phyloP scores from a whole-genome alignment of 2,329 filamentous ascomycete genomes.

The Trichoderma koningiopsis region DNA sequence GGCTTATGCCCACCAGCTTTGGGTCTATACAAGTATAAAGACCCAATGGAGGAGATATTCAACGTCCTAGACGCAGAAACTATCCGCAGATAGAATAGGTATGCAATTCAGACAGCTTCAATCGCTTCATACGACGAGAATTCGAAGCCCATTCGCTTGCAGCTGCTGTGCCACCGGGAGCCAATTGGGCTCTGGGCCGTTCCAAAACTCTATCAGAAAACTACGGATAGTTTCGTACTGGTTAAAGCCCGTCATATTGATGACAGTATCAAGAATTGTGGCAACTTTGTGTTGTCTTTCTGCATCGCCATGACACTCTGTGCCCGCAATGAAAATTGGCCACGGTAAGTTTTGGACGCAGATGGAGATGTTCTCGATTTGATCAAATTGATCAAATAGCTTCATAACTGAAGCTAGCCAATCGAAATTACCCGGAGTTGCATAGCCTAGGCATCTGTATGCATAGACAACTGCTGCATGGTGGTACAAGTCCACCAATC shows the following conservation, averaged over 20 bases:
- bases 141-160: slow-evolving; percentile 31
- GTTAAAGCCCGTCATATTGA: slow-evolving; percentile 32
- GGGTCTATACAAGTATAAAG: slow-evolving; percentile 42
- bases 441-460: slow-evolving; percentile 33
- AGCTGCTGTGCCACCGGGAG: slow-evolving; percentile 31
- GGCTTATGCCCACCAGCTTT: slow-evolving; percentile 39
- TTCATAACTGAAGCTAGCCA: slow-evolving; percentile 28
- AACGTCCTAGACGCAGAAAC: slow-evolving; percentile 43
- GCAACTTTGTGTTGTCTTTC: slow-evolving; percentile 30
- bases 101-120: neutral
- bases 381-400: slow-evolving; percentile 31
- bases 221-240: slow-evolving; percentile 31
- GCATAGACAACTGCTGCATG: slow-evolving; percentile 35
- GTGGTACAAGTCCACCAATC: slow-evolving; percentile 37
- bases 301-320: slow-evolving; percentile 32
- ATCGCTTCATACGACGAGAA: slow-evolving; percentile 29
- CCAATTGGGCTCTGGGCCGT: slow-evolving; percentile 33
- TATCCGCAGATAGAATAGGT: slow-evolving; percentile 32
- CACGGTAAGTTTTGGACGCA: slow-evolving; percentile 37
- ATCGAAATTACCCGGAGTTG: slow-evolving; percentile 25
- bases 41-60: slow-evolving; percentile 42
- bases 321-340: slow-evolving; percentile 37
- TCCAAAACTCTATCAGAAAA: slow-evolving; percentile 35
- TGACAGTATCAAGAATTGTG: slow-evolving; percentile 28
- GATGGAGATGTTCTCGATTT: slow-evolving; percentile 31